A percentile compares a stretch with the other conserved stretches of the same genome.
These are phyloP conservation scores for Wallemia ichthyophaga DNA, from an alignment of 1,284 basidiomycete species.

Conservation along the genomic window DNA sequence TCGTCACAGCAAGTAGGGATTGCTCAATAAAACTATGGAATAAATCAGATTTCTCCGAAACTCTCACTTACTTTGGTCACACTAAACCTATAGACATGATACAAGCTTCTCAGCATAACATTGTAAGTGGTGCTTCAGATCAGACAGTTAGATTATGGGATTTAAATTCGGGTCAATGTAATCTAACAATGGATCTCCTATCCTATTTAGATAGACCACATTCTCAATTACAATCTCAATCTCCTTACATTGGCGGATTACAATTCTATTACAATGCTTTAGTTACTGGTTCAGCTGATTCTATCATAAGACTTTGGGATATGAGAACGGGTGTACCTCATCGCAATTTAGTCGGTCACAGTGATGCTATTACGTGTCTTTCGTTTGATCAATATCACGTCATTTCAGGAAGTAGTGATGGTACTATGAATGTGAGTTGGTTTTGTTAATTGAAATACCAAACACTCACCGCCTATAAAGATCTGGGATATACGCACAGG, in stretches of 20 bases:
- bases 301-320: constrained; percentile 96
- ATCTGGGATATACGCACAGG: constrained; percentile 94
- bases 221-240: neutral
- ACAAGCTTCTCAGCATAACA: neutral
- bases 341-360: constrained; percentile 74
- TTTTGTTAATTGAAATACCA: constrained; percentile 3
- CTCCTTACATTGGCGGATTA: constrained; percentile 62
- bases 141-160: constrained; percentile 98
- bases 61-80: constrained; percentile 32
- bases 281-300: constrained; percentile 85
- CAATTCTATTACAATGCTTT: constrained; percentile 98
- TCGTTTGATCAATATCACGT: constrained; percentile 94
- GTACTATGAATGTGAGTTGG: constrained; percentile 45
- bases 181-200: constrained; percentile 97
- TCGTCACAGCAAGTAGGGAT: neutral
- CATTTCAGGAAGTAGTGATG: constrained; percentile 71
- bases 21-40: neutral
- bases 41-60: constrained; percentile 1
- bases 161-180: constrained; percentile 79
- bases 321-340: constrained; percentile 97
- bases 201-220: constrained; percentile 20
- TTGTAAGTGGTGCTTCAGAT: constrained; percentile 47
- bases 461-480: constrained; percentile 16
- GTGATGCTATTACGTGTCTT: constrained; percentile 67
- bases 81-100: neutral